Conservation (phyloP, 2,329 filamentous ascomycete species). For the Macroventuria anomochaeta region DNA sequence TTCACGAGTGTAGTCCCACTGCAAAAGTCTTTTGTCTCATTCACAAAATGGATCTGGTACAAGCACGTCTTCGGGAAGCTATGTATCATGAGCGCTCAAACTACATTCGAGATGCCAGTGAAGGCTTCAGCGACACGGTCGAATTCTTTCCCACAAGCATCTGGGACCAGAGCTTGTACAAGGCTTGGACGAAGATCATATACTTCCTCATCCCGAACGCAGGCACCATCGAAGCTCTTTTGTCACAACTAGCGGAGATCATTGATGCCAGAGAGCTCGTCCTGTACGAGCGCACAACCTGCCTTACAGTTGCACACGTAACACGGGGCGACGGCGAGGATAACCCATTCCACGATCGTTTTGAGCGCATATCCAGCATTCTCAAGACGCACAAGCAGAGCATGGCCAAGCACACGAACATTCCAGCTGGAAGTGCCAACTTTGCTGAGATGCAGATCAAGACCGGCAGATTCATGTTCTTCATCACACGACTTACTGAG, state of each 20-base stretch:
- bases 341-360: conserved; percentile 91
- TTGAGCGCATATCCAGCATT: conserved; percentile 95
- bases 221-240: conserved; percentile 82
- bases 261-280: conserved; percentile 94
- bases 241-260: conserved; percentile 80
- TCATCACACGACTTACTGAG: conserved; percentile 93
- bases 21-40: conserved; percentile 93
- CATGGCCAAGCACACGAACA: conserved; percentile 74
- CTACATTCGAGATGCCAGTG: conserved; percentile 77
- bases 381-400: conserved; percentile 98
- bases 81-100: conserved; percentile 85
- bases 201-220: conserved; percentile 98
- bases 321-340: conserved; percentile 74
- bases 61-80: conserved; percentile 75
- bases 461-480: conserved; percentile 83
- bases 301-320: conserved; percentile 93
- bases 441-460: conserved; percentile 84
- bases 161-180: conserved; percentile 98
- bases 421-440: conserved; percentile 80
- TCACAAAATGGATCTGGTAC: conserved; percentile 98
- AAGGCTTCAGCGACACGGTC: conserved; percentile 67
- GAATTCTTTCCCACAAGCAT: conserved; percentile 95
- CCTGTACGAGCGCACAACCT: conserved; percentile 93
- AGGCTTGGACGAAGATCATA: conserved; percentile 97
- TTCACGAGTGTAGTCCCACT: conserved; percentile 80